These are phyloP conservation scores for Fomitopsis serialis DNA, from an alignment of 768 basidiomycete species.

Conservation along the genomic window DNA sequence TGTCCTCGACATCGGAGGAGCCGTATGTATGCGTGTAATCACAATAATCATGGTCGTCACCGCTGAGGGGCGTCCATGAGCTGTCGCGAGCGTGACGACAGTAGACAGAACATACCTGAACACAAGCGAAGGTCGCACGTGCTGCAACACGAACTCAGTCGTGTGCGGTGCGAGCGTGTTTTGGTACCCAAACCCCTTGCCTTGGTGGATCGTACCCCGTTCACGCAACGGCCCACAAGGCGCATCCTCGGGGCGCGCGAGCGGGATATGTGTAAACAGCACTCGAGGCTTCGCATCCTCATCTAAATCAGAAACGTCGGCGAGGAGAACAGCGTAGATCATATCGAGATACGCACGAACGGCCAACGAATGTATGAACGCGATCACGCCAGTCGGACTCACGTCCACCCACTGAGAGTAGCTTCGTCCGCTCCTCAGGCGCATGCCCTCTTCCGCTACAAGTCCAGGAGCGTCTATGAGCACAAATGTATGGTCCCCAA, in stretches of 20 bases:
- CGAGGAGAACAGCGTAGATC: neutral
- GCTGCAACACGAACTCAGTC: conserved; percentile 60
- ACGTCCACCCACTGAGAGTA: conserved; percentile 43
- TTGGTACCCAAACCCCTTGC: conserved; percentile 77
- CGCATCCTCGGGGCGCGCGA: conserved; percentile 62
- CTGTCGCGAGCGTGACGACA: neutral
- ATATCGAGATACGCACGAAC: conserved; percentile 35
- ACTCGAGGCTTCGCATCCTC: conserved; percentile 45
- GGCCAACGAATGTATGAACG: conserved; percentile 30
- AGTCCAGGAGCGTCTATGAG: conserved; percentile 71
- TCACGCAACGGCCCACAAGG: conserved; percentile 79
- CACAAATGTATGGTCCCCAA: conserved; percentile 70
- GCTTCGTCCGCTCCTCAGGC: conserved; percentile 33
- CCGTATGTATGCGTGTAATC: conserved; percentile 53
- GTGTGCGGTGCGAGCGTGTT: conserved; percentile 71
- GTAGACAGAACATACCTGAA: conserved; percentile 66
- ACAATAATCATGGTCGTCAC: conserved; percentile 96
- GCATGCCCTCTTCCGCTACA: conserved; percentile 66
- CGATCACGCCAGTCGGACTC: conserved; percentile 43
- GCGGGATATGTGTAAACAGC: conserved; percentile 86
- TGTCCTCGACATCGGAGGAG: conserved; percentile 12
- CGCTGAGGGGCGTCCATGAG: conserved; percentile 37
- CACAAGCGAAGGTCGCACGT: conserved; percentile 58
- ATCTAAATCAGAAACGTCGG: neutral
- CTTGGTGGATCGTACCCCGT: conserved; percentile 64